These are phyloP conservation scores for Trichoderma parareesei DNA, from an alignment of 495 filamentous ascomycete genomes.

Conservation along the genomic window DNA sequence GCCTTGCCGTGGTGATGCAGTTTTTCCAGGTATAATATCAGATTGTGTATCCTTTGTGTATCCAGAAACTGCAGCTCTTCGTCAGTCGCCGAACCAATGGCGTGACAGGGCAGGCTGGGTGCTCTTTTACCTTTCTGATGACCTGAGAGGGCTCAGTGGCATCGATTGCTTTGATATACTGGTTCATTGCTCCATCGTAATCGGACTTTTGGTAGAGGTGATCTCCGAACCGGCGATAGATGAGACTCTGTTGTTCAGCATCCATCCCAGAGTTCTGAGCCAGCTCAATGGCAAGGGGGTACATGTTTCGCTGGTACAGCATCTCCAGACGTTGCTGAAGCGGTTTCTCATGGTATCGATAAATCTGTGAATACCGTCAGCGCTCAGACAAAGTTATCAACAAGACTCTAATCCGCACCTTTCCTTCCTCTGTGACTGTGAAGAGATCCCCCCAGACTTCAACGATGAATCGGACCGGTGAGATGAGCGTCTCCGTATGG, in stretches of 20 bases:
- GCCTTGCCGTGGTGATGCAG: constrained; percentile 90
- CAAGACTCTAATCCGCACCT: constrained; percentile 43
- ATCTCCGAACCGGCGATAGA: constrained; percentile 90
- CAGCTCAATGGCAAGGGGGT: constrained; percentile 82
- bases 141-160: constrained; percentile 92
- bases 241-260: constrained; percentile 72
- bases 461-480: constrained; percentile 71
- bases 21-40: constrained; percentile 97
- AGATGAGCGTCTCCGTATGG: constrained; percentile 74
- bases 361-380: constrained; percentile 44
- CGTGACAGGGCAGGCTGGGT: background rate
- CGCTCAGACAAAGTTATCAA: constrained; percentile 14
- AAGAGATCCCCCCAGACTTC: constrained; percentile 88
- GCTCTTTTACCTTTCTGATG: constrained; percentile 62
- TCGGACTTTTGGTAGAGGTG: constrained; percentile 91
- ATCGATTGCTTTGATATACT: constrained; percentile 92
- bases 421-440: constrained; percentile 79
- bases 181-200: constrained; percentile 96
- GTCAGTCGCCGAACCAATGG: background rate
- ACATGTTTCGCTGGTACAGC: constrained; percentile 88
- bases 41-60: constrained; percentile 90
- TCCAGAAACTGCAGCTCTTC: constrained; percentile 61
- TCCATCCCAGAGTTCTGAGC: constrained; percentile 83
- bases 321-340: constrained; percentile 88
- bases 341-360: constrained; percentile 85